Percentiles rank a stretch among this genome's conserved stretches.
phyloP scores from a whole-genome alignment of 139 green algal species.

The Tetradesmus obliquus region DNA sequence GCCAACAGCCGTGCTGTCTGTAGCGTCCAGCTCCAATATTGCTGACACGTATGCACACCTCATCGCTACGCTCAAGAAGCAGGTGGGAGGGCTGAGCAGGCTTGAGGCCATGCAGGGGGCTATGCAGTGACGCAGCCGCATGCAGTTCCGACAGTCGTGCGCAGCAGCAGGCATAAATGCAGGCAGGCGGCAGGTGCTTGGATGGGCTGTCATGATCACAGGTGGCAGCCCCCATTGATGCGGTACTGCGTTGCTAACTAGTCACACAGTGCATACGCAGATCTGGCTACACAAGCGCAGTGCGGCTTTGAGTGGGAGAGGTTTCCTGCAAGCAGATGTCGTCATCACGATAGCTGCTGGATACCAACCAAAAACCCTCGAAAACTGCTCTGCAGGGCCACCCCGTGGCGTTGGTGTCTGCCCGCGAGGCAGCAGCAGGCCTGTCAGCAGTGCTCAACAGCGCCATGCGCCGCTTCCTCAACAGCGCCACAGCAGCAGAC shows the following conservation, averaged over 20 bases:
- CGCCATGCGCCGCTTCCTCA: conserved; percentile 22
- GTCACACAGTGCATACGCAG: too few species aligned
- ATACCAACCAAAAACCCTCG: neutral
- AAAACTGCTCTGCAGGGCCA: conserved; percentile 11
- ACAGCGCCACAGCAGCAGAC: conserved; percentile 21
- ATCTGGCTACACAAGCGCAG: too few species aligned
- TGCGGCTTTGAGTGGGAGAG: too few species aligned
- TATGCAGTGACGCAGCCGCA: too few species aligned
- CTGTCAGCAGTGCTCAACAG: neutral
- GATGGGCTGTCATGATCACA: too few species aligned
- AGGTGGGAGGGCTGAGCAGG: neutral
- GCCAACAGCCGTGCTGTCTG: conserved; percentile 15
- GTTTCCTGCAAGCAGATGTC: neutral
- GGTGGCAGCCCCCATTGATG: neutral
- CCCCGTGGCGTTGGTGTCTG: conserved; percentile 22
- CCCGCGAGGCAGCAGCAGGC: neutral
- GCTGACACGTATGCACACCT: conserved; percentile 25
- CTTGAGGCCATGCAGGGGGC: neutral
- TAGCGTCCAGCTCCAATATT: conserved; percentile 23
- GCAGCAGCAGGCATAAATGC: neutral
- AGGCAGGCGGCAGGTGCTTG: too few species aligned
- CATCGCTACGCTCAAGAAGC: neutral
- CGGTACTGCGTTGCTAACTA: neutral
- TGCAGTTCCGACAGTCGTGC: too few species aligned
- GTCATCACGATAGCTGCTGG: neutral